Percentiles rank a stretch among this genome's conserved stretches.
These are phyloP conservation scores for Gamarada debralockiae DNA, from an alignment of 495 filamentous ascomycete genomes.

Conservation along the genomic window DNA sequence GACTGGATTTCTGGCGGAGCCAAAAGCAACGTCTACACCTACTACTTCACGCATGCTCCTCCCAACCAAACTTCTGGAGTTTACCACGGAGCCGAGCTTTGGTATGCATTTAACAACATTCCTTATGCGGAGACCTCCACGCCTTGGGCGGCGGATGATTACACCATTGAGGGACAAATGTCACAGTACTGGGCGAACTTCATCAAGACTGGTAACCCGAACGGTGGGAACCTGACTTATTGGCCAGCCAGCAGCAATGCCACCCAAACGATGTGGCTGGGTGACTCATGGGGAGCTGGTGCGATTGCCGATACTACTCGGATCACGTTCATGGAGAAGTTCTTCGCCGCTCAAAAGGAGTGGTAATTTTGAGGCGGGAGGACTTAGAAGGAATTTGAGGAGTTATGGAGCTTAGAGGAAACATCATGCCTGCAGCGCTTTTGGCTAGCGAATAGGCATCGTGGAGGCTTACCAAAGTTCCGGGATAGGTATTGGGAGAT, in stretches of 20 bases:
- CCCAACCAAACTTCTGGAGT: constrained; percentile 2
- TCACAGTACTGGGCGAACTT: constrained; percentile 7
- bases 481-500: no score
- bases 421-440: no score
- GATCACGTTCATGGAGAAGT: background rate
- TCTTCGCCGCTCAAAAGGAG: background rate
- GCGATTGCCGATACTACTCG: background rate
- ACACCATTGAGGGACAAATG: background rate
- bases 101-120: constrained; percentile 2
- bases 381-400: no score
- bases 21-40: background rate
- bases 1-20: background rate
- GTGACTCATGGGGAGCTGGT: background rate
- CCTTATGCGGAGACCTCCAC: background rate
- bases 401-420: no score
- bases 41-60: constrained; percentile 6
- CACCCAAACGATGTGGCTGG: background rate
- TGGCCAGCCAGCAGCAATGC: background rate
- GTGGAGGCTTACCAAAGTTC: no score
- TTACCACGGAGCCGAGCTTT: constrained; percentile 1
- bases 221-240: background rate
- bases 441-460: no score
- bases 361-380: no score
- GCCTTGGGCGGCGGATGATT: background rate
- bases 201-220: constrained; percentile 12